phyloP scores from a whole-genome alignment of 2,329 filamentous ascomycete genomes.

The Blumeria hordei region DNA sequence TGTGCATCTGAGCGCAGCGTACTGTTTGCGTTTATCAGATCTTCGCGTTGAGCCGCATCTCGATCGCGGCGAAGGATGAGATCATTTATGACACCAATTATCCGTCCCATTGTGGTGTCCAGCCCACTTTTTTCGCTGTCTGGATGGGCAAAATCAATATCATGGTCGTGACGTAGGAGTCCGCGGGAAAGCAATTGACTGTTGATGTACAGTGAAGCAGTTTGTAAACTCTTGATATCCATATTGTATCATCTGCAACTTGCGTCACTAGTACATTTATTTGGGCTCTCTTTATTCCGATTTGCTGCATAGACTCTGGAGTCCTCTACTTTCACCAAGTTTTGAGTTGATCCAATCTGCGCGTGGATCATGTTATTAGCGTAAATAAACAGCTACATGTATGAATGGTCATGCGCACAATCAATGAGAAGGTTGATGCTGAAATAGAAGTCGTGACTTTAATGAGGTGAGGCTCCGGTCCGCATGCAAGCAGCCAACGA shows the following conservation, averaged over 20 bases:
- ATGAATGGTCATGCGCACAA: too few relatives aligned
- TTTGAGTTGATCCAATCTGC: too few relatives aligned
- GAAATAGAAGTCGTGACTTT: too few relatives aligned
- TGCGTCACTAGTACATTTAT: too few relatives aligned
- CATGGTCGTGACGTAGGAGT: slow-evolving; percentile 40
- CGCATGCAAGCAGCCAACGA: too few relatives aligned
- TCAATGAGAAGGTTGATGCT: too few relatives aligned
- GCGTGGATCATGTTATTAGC: too few relatives aligned
- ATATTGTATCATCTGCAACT: slow-evolving; percentile 4
- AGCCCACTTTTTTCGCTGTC: slow-evolving; percentile 37
- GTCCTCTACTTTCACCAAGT: too few relatives aligned
- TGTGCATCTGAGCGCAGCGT: slow-evolving; percentile 50
- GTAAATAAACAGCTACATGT: too few relatives aligned
- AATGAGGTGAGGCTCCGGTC: too few relatives aligned
- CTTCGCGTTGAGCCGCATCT: slow-evolving; percentile 73
- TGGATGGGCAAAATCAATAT: slow-evolving; percentile 62
- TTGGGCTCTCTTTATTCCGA: too few relatives aligned
- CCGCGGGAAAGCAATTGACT: slow-evolving; percentile 45
- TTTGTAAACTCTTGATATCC: slow-evolving; percentile 31
- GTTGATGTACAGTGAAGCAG: slow-evolving; percentile 48
- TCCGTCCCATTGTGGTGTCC: slow-evolving; percentile 52
- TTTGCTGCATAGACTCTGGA: too few relatives aligned
- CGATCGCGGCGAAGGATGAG: slow-evolving; percentile 74
- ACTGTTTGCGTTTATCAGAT: slow-evolving; percentile 54
- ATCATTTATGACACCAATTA: slow-evolving; percentile 89